A percentile compares a stretch with the other conserved stretches of the same genome.
These are phyloP conservation scores for Beauveria asiatica DNA, from an alignment of 2,329 filamentous ascomycete species.

Conservation along the genomic window DNA sequence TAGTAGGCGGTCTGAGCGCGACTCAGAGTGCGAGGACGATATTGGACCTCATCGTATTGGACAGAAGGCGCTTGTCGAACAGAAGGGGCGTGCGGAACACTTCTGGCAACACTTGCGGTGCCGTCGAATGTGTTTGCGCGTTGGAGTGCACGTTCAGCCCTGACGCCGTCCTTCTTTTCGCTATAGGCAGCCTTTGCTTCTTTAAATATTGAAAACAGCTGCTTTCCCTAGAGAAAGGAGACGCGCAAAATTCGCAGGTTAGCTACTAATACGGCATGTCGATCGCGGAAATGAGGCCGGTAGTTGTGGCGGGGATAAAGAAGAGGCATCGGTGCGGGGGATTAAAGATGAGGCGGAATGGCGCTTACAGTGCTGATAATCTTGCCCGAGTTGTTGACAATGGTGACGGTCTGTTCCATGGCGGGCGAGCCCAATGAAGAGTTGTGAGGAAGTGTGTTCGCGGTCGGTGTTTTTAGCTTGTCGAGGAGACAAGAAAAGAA, in stretches of 20 bases:
- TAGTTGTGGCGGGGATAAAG: background rate
- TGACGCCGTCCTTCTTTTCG: conserved; percentile 77
- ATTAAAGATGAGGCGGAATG: background rate
- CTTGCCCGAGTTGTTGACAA: conserved; percentile 86
- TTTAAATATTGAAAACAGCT: conserved; percentile 82
- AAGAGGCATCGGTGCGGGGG: background rate
- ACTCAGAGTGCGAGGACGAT: background rate
- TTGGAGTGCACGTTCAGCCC: conserved; percentile 51
- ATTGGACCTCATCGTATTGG: conserved; percentile 26
- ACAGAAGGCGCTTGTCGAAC: conserved; percentile 20
- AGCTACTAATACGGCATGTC: conserved; percentile 4
- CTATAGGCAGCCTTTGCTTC: conserved; percentile 83
- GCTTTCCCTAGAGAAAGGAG: conserved; percentile 59
- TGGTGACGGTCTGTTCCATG: conserved; percentile 66
- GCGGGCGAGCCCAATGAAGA: background rate
- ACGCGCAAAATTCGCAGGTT: background rate
- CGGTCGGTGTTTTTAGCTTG: background rate
- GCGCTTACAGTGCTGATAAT: conserved; percentile 73
- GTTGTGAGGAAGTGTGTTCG: background rate
- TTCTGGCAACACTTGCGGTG: conserved; percentile 15
- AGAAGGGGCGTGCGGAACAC: conserved; percentile 15
- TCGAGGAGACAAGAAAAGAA: background rate
- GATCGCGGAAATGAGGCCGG: background rate
- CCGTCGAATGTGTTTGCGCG: conserved; percentile 52
- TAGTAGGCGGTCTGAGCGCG: background rate